Evolutionary conservation across 2,329 filamentous ascomycete species (phyloP).

Genomic region (Cryphonectria japonica): DNA sequence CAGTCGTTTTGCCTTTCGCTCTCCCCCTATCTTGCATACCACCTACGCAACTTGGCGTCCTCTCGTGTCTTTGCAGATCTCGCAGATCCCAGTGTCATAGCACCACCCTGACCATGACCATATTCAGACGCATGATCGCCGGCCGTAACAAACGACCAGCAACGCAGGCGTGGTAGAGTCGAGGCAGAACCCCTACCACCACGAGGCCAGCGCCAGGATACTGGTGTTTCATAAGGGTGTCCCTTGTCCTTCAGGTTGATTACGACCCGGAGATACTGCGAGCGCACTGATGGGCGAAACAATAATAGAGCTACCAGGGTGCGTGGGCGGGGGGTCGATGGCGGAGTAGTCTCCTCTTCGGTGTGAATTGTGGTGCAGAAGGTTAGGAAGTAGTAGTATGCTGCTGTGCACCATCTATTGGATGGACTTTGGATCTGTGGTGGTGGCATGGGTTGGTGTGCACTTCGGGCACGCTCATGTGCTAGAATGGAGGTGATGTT

Average conservation of each 20-base stretch:
- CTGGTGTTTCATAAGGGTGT: constrained; percentile 4
- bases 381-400: not conserved
- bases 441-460: not conserved
- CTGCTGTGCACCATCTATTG: not conserved
- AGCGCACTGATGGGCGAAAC: not conserved
- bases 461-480: not conserved
- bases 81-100: not conserved
- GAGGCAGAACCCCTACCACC: not conserved
- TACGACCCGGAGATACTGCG: not conserved
- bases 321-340: not conserved
- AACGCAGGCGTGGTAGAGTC: not conserved
- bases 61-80: not conserved
- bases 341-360: not conserved
- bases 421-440: not conserved
- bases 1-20: not conserved
- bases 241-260: constrained; percentile 7
- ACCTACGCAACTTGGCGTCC: not conserved
- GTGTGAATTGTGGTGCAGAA: not conserved
- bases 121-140: not conserved
- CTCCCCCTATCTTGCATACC: not conserved
- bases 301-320: not conserved
- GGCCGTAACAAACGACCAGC: not conserved
- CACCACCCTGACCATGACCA: not conserved
- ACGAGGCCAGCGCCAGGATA: not conserved
- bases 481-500: not conserved